Evolutionary conservation across 352 stramenopile species (phyloP).

Genomic region (Phytophthora colocasiae): DNA sequence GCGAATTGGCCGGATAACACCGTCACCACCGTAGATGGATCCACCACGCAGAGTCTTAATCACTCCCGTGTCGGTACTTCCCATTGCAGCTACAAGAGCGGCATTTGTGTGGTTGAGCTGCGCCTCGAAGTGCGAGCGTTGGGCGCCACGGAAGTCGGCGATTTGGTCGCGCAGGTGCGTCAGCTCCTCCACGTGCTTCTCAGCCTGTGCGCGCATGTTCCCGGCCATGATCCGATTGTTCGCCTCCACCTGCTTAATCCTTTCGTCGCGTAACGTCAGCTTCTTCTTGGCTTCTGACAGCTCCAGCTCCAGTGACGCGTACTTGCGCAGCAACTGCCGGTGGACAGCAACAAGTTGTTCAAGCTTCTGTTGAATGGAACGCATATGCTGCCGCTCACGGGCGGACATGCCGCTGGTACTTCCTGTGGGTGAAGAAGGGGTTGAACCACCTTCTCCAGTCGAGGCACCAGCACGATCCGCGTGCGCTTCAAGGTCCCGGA

Average conservation of each 20-base stretch:
- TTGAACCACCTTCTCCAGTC: slow-evolving; percentile 37
- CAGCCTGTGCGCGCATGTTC: slow-evolving; percentile 90
- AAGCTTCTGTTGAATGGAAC: slow-evolving; percentile 91
- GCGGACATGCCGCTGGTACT: slow-evolving; percentile 68
- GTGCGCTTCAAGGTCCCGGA: slow-evolving; percentile 70
- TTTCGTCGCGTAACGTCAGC: slow-evolving; percentile 87
- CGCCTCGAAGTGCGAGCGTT: slow-evolving; percentile 81
- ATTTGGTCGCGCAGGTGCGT: slow-evolving; percentile 88
- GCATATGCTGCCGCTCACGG: slow-evolving; percentile 87
- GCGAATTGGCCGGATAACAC: slow-evolving; percentile 78
- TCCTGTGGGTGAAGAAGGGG: slow-evolving; percentile 38
- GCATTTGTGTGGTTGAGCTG: slow-evolving; percentile 62
- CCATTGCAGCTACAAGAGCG: slow-evolving; percentile 33
- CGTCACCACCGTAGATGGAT: slow-evolving; percentile 69
- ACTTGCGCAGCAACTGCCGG: slow-evolving; percentile 91
- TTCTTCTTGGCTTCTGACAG: slow-evolving; percentile 91
- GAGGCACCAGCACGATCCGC: slow-evolving; percentile 47
- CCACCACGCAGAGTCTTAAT: slow-evolving; percentile 78
- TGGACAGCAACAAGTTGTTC: slow-evolving; percentile 92
- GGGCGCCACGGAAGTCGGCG: slow-evolving; percentile 78
- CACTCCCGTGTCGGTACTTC: slow-evolving; percentile 37
- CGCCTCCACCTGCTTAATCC: slow-evolving; percentile 90
- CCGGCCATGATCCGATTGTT: slow-evolving; percentile 89
- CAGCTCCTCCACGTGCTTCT: slow-evolving; percentile 90
- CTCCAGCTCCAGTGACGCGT: slow-evolving; percentile 89